phyloP scores from a whole-genome alignment of 352 stramenopile species.

The Pythium sukuiense region DNA sequence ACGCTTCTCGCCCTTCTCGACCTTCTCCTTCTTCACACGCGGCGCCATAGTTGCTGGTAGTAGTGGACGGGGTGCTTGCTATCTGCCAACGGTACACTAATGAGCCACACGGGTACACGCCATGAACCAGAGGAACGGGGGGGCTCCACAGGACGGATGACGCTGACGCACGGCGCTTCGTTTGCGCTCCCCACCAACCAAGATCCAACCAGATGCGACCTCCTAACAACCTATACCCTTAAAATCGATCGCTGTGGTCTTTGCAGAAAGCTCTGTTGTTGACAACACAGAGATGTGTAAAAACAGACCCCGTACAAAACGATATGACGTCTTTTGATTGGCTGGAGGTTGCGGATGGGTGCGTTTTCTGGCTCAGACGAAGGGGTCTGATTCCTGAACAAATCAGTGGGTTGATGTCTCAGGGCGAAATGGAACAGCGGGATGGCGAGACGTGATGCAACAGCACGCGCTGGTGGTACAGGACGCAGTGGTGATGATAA shows the following conservation, averaged over 20 bases:
- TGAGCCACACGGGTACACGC: neutral
- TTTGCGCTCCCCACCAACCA: slow-evolving; percentile 32
- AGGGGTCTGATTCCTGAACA: slow-evolving; percentile 19
- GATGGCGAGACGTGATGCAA: neutral
- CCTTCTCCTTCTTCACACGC: slow-evolving; percentile 63
- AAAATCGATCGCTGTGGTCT: no score
- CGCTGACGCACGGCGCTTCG: slow-evolving; percentile 25
- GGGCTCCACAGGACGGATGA: neutral
- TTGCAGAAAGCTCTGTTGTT: no score
- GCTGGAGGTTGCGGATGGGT: slow-evolving; percentile 25
- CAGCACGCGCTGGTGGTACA: neutral
- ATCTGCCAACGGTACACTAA: neutral
- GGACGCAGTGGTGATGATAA: neutral
- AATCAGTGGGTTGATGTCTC: slow-evolving; percentile 16
- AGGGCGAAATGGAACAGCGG: neutral
- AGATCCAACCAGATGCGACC: slow-evolving; percentile 28
- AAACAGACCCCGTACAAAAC: neutral
- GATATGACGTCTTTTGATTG: slow-evolving; percentile 10
- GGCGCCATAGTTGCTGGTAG: slow-evolving; percentile 40
- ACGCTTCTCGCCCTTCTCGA: slow-evolving; percentile 32
- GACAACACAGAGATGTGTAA: neutral
- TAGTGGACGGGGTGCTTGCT: neutral
- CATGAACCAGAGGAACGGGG: slow-evolving; percentile 8
- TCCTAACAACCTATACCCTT: neutral
- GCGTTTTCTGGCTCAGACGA: slow-evolving; percentile 18